These are phyloP conservation scores for Citrus hindsii DNA, from an alignment of 345 rosid species.

Conservation along the genomic window DNA sequence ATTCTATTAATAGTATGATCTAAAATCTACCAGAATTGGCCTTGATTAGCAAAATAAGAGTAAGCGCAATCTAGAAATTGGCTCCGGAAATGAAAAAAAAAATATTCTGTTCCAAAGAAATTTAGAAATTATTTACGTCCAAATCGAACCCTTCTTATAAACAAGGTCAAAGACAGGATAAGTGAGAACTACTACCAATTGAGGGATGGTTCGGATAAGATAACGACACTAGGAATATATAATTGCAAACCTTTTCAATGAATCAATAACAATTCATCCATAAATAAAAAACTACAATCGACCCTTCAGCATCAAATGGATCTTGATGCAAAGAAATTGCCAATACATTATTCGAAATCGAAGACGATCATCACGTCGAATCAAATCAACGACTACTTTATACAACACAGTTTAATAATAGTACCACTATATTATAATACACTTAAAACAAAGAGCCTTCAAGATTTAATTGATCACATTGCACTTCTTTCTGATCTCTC, in stretches of 20 bases:
- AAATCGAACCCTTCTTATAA: not conserved
- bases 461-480: conserved; percentile 11
- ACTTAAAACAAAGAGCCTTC: not conserved
- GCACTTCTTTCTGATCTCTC: conserved; percentile 36
- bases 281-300: not conserved
- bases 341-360: not conserved
- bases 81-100: too few species aligned
- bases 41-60: too few species aligned
- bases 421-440: not conserved
- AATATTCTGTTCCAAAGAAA: too few species aligned
- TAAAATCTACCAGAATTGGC: too few species aligned
- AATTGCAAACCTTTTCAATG: not conserved
- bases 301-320: not conserved
- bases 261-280: not conserved
- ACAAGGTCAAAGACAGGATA: too few species aligned
- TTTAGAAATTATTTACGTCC: too few species aligned
- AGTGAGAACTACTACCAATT: too few species aligned
- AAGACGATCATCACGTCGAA: not conserved
- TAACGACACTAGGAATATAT: too few species aligned
- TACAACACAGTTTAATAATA: not conserved
- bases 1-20: too few species aligned
- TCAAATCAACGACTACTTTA: not conserved
- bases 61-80: too few species aligned
- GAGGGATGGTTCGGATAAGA: too few species aligned
- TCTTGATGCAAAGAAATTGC: not conserved